Evolutionary conservation across 1,139 yeast genomes (phyloP).

Genomic region (Insectozyma bohioensis): DNA sequence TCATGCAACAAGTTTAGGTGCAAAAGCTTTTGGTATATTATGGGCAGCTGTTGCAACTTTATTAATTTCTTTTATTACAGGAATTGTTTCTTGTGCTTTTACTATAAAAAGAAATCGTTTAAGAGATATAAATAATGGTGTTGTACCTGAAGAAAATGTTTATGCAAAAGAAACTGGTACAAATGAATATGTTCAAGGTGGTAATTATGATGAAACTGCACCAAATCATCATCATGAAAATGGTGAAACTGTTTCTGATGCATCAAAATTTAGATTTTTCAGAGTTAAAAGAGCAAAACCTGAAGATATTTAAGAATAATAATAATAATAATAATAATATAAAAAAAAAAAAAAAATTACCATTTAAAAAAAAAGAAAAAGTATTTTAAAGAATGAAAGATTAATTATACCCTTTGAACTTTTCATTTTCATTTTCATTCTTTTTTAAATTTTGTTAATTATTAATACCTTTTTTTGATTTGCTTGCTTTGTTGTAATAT

Average conservation of each 20-base stretch:
- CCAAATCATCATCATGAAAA: constrained; percentile 6
- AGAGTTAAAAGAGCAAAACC: constrained; percentile 16
- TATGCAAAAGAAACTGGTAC: constrained; percentile 7
- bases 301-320: constrained; percentile 12
- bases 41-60: constrained; percentile 40
- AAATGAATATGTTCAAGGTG: constrained; percentile 8
- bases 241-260: constrained; percentile 12
- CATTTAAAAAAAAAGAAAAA: not conserved
- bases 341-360: not conserved
- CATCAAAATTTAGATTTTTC: constrained; percentile 17
- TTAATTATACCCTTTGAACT: not conserved
- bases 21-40: constrained; percentile 57
- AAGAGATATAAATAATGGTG: constrained; percentile 3
- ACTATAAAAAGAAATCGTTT: constrained; percentile 7
- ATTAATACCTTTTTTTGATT: no score
- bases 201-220: constrained; percentile 8
- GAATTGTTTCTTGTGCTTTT: constrained; percentile 8
- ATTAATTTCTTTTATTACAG: constrained; percentile 12
- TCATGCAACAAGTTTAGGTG: constrained; percentile 51
- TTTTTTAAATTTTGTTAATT: no score
- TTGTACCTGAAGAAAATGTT: constrained; percentile 3
- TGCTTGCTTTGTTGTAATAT: no score
- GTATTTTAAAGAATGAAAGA: no score
- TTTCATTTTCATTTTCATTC: no score
- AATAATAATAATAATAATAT: no score